Conservation (phyloP, 805 yeast species). For the Candida schatavii region DNA sequence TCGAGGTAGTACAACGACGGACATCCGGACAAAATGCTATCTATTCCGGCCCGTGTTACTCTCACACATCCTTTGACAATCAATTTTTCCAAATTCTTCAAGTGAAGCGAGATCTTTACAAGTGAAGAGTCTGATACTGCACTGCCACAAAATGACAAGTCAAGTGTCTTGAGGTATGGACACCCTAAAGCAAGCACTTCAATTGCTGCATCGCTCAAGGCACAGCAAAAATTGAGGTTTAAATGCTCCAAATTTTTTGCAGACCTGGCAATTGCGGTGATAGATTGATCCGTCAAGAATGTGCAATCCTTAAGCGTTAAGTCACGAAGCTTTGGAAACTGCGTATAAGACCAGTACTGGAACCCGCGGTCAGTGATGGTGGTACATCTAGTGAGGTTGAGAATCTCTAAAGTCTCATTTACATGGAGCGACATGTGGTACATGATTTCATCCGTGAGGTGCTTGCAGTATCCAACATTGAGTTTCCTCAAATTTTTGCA, state of each 20-base stretch:
- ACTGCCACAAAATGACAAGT: constrained; percentile 72
- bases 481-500: constrained; percentile 56
- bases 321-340: constrained; percentile 51
- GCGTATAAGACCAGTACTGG: constrained; percentile 57
- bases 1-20: constrained; percentile 51
- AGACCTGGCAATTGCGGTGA: constrained; percentile 58
- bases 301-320: constrained; percentile 71
- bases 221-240: constrained; percentile 73
- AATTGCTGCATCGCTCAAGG: constrained; percentile 64
- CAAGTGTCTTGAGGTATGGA: constrained; percentile 48
- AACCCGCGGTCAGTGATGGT: constrained; percentile 76
- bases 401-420: constrained; percentile 48
- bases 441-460: constrained; percentile 67
- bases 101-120: constrained; percentile 54
- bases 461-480: constrained; percentile 72
- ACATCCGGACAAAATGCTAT: constrained; percentile 58
- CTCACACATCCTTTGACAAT: constrained; percentile 68
- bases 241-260: constrained; percentile 56
- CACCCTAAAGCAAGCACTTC: constrained; percentile 70
- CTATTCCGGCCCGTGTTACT: constrained; percentile 76
- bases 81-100: constrained; percentile 47
- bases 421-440: constrained; percentile 59
- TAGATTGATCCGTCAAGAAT: constrained; percentile 63
- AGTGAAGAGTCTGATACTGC: constrained; percentile 75
- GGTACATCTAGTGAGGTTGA: constrained; percentile 72